Evolutionary conservation across 2,329 filamentous ascomycete genomes (phyloP).

Genomic region (Trichoderma sp.): DNA sequence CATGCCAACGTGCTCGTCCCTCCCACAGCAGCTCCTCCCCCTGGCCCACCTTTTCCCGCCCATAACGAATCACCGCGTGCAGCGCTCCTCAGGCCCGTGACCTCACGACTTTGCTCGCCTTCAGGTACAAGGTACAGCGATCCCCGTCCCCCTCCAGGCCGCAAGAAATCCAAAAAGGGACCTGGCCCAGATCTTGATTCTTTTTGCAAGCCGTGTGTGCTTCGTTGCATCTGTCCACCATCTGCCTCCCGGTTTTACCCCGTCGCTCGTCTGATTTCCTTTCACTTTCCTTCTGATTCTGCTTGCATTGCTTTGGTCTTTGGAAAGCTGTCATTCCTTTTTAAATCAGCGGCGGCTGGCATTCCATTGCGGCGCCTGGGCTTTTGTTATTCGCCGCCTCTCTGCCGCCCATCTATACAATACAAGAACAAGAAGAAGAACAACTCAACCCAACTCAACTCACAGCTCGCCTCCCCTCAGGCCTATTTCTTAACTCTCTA

Average conservation of each 20-base stretch:
- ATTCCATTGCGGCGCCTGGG: conserved; percentile 6
- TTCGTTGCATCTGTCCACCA: conserved; percentile 19
- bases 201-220: conserved; percentile 14
- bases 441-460: neutral
- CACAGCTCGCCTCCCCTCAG: neutral
- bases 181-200: conserved; percentile 16
- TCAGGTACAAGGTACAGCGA: conserved; percentile 18
- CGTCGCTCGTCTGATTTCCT: conserved; percentile 15
- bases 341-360: conserved; percentile 12
- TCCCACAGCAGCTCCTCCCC: neutral
- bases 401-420: neutral
- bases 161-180: conserved; percentile 15
- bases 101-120: conserved; percentile 27
- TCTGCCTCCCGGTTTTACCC: conserved; percentile 1
- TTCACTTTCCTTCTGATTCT: conserved; percentile 6
- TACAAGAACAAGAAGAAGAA: neutral
- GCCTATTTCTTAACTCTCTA: neutral
- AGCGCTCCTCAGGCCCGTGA: conserved; percentile 26
- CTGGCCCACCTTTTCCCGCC: conserved; percentile 3
- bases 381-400: conserved; percentile 6
- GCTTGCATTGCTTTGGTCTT: neutral
- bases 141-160: neutral
- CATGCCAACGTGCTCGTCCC: neutral
- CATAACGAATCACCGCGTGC: conserved; percentile 23
- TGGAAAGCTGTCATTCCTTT: conserved; percentile 18